Percentiles rank a stretch among this genome's conserved stretches.
These are phyloP conservation scores for Pyropia yezoensis DNA, from an alignment of 23 red algal genomes.

Conservation along the genomic window DNA sequence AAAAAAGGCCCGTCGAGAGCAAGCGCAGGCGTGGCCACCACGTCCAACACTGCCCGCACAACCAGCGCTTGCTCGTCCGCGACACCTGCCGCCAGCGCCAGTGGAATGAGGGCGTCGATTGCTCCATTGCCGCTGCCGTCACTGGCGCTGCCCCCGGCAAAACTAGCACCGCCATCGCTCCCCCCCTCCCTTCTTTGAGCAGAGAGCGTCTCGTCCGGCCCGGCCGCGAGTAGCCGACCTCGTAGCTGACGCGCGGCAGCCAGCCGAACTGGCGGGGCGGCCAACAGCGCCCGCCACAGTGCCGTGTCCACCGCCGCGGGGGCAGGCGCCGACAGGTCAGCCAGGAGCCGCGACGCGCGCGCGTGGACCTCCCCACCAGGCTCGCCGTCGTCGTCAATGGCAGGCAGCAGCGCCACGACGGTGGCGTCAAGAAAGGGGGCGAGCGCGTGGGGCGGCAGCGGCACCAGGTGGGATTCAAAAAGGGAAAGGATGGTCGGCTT, in stretches of 20 bases:
- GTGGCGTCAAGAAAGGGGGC: conserved; percentile 34
- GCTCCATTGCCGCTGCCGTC: no score
- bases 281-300: conserved; percentile 45
- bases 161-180: conserved; percentile 12
- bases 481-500: conserved; percentile 58
- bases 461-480: conserved; percentile 55
- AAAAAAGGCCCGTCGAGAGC: conserved; percentile 60
- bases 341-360: conserved; percentile 39
- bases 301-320: conserved; percentile 23
- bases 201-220: not conserved
- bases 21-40: conserved; percentile 32
- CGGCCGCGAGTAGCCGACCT: conserved; percentile 3
- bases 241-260: conserved; percentile 42
- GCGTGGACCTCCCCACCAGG: conserved; percentile 32
- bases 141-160: conserved; percentile 2
- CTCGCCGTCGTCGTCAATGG: conserved; percentile 55
- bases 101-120: conserved; percentile 29
- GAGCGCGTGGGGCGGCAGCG: conserved; percentile 34
- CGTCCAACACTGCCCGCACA: conserved; percentile 50
- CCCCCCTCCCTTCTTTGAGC: conserved; percentile 13
- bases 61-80: conserved; percentile 50
- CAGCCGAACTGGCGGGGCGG: conserved; percentile 44
- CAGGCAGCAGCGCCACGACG: conserved; percentile 56
- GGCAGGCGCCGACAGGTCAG: conserved; percentile 14
- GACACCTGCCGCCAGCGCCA: conserved; percentile 55